Percentiles rank a stretch among this genome's conserved stretches.
These are phyloP conservation scores for Prunus armeniaca DNA, from an alignment of 306 rosid genomes.

Conservation along the genomic window DNA sequence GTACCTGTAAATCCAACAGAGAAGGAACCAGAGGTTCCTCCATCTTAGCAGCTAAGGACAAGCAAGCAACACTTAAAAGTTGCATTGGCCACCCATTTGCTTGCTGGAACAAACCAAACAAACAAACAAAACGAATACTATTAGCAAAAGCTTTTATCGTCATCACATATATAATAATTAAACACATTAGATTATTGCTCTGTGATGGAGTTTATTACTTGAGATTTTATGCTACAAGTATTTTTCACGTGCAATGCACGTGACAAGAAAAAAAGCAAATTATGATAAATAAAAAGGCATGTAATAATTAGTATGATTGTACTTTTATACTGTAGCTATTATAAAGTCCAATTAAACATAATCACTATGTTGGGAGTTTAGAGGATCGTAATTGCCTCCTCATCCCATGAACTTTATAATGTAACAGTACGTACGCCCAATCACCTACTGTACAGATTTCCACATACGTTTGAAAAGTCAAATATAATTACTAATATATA, in stretches of 20 bases:
- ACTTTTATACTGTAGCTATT: constrained; percentile 26
- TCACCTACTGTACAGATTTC: background rate
- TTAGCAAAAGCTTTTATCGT: background rate
- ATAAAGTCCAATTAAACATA: constrained; percentile 12
- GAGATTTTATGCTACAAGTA: background rate
- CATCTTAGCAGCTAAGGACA: constrained; percentile 97
- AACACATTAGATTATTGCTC: too few relatives aligned
- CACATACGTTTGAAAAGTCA: constrained; percentile 43
- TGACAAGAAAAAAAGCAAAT: constrained; percentile 23
- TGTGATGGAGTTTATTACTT: background rate
- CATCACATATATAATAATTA: background rate
- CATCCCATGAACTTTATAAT: background rate
- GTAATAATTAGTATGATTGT: constrained; percentile 13
- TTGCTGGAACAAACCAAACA: constrained; percentile 46
- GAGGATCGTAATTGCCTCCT: background rate
- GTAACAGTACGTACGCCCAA: constrained; percentile 3
- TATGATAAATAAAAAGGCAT: background rate
- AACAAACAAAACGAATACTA: background rate
- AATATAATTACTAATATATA: constrained; percentile 27
- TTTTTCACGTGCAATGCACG: constrained; percentile 25
- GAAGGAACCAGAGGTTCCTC: constrained; percentile 95
- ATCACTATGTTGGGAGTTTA: background rate
- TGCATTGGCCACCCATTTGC: constrained; percentile 90
- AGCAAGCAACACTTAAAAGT: constrained; percentile 84
- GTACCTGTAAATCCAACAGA: constrained; percentile 89